These are phyloP conservation scores for Clonostachys rosea DNA, from an alignment of 2,329 filamentous ascomycete species.

Conservation along the genomic window DNA sequence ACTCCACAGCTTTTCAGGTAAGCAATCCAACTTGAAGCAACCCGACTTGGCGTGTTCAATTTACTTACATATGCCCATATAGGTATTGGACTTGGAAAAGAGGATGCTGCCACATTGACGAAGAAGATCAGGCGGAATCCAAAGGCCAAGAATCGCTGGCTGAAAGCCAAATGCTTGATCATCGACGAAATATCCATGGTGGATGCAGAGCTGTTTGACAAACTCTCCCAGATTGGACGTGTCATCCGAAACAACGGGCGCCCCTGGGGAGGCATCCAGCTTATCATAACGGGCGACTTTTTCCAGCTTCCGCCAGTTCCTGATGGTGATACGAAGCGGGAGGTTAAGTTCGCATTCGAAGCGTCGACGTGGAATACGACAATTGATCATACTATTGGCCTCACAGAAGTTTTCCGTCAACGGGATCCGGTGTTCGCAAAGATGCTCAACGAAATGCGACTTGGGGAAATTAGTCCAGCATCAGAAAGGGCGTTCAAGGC, in stretches of 20 bases:
- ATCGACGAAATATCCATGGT: slow-evolving; percentile 99
- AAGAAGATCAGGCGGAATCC: slow-evolving; percentile 87
- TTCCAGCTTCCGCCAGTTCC: slow-evolving; percentile 96
- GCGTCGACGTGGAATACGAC: slow-evolving; percentile 87
- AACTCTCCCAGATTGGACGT: slow-evolving; percentile 83
- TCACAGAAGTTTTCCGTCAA: slow-evolving; percentile 95
- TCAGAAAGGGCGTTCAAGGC: slow-evolving; percentile 74
- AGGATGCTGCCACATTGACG: slow-evolving; percentile 71
- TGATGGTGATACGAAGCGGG: slow-evolving; percentile 46
- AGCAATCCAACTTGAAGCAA: background rate
- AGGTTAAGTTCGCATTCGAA: slow-evolving; percentile 88
- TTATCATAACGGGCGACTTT: slow-evolving; percentile 95
- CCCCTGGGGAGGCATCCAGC: slow-evolving; percentile 92
- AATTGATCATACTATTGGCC: slow-evolving; percentile 90
- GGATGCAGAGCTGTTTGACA: slow-evolving; percentile 94
- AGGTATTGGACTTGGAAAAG: slow-evolving; percentile 86
- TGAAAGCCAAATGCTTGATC: slow-evolving; percentile 80
- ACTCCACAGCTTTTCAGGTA: slow-evolving; percentile 87
- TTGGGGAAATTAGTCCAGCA: slow-evolving; percentile 72
- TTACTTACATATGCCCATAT: background rate
- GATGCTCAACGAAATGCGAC: slow-evolving; percentile 97
- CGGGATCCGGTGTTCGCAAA: slow-evolving; percentile 82
- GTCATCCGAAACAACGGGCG: slow-evolving; percentile 84
- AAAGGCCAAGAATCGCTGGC: slow-evolving; percentile 86
- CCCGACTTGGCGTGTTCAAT: background rate